Base-by-base conservation (phyloP, 805 yeast genomes). In the Ogataea wickerhamii region DNA sequence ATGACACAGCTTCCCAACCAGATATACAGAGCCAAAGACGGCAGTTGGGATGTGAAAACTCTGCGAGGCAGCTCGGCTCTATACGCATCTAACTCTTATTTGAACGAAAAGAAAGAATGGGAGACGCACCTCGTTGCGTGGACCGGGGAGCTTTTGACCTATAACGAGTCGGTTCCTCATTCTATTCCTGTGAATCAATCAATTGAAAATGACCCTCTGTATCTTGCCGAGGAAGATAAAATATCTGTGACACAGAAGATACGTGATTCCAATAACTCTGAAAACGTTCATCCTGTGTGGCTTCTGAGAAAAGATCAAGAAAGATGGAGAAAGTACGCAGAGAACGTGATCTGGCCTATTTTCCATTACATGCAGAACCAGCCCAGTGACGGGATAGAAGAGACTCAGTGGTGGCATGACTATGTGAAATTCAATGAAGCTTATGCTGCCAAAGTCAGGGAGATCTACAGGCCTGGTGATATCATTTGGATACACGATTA, bases 401-500 rank as follows among this genome's bases (percentile, higher is more conserved):
- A 86, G 55, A 73, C 78, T 31, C 71, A 75, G 32, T 75, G 77
- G 54, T 88, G 95, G 95, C 74, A 81, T 58, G 94, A 86, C 56
- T 93, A 93, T 57, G 95, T 87, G 34, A 78, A 74, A 54, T 83
- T 88, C 67, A 93, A 93, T 61, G 95, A 87, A 63, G 88, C 88
- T 7, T 93, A 85, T 60, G 88, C 93, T 31, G 78, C 85, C 42
- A 83, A 78, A 51, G 80, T 93, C 47, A 70, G 78, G 49, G 69
- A 74, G 33, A 70, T 85, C 21, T 93, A 88, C 58, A 64, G 76
- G 46, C 87, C 89, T 4, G 99, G 98, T 24, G 97, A 89, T 59
- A 71, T 89, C 27, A 81, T 89, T 40, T 86, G 95, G 94, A 73
- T 89, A 49, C 96, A 89, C 64, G 97, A 89, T 63, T 88, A 87